Evolutionary conservation across 2,329 filamentous ascomycete species (phyloP).

Genomic region (Parafenestella ontariensis): DNA sequence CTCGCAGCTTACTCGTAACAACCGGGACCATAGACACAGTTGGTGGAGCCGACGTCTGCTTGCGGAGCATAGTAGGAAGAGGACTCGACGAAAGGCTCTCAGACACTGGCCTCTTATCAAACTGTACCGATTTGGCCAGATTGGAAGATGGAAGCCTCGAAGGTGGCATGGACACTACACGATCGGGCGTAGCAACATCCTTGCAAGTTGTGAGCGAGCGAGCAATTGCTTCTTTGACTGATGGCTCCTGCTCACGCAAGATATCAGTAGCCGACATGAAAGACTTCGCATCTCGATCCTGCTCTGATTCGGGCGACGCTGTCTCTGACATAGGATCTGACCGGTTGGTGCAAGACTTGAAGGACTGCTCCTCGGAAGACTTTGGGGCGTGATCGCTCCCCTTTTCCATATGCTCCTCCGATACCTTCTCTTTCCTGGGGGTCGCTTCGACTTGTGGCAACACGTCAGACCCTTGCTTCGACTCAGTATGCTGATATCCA

Average conservation of each 20-base stretch:
- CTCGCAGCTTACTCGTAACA: slow-evolving; percentile 19
- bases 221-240: slow-evolving; percentile 27
- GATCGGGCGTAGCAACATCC: slow-evolving; percentile 28
- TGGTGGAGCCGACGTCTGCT: slow-evolving; percentile 16
- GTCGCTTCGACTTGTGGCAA: not conserved
- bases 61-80: slow-evolving; percentile 19
- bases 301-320: not conserved
- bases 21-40: slow-evolving; percentile 29
- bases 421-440: not conserved
- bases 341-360: slow-evolving; percentile 40
- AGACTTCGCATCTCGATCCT: slow-evolving; percentile 15
- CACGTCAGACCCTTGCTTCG: slow-evolving; percentile 22
- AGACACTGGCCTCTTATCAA: slow-evolving; percentile 11
- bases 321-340: slow-evolving; percentile 12
- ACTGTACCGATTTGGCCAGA: slow-evolving; percentile 7
- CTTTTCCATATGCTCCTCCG: slow-evolving; percentile 14
- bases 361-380: slow-evolving; percentile 43
- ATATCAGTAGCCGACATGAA: slow-evolving; percentile 20
- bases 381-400: slow-evolving; percentile 34
- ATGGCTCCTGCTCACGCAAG: slow-evolving; percentile 11
- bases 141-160: slow-evolving; percentile 17
- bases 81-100: slow-evolving; percentile 23
- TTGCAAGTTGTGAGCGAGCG: slow-evolving; percentile 33
- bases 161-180: slow-evolving; percentile 22
- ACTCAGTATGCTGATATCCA: slow-evolving; percentile 39